Evolutionary conservation across 2,329 filamentous ascomycete genomes (phyloP), one percentile per base, ranked within the genome.

Genomic region (Pseudogymnoascus destructans): DNA sequence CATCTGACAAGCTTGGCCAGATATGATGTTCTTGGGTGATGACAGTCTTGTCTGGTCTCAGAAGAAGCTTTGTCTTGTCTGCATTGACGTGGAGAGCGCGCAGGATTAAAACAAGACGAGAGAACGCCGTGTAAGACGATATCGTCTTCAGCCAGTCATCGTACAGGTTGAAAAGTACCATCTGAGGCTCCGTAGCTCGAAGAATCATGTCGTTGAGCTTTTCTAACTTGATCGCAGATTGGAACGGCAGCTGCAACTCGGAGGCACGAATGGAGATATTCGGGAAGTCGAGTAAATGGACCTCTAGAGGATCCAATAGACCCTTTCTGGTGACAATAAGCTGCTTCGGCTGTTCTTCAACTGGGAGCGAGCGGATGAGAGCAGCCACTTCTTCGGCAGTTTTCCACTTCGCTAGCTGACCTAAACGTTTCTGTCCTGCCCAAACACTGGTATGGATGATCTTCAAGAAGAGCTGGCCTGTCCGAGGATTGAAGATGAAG

Each of bases 401-500:
- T 79, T 98, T 98, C 93, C 93, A 98, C 71, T 98, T 98, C 52
- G 93, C 93, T 64, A 98, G 75, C 72, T 98, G 93, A 64, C 95
- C 95, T 30, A 98, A 82, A 87, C 93, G 95, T 73, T 98, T 98
- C 74, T 98, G 93, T 58, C 93, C 93, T 57, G 93, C 93, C 93
- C 93, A 98, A 25, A 98, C 95, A 69, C 91, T 96, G 1, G 93
- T 98, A 73, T 98, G 95, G 64, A 98, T 98, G 66, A 98, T 97
- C 79, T 98, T 98, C 69, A 98, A 74, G 82, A 98, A 98, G 36
- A 98, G 75, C 69, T 98, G 93, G 56, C 93, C 93, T 57, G 93
- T 98, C 60, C 92, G 84, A n/a, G 95, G 93, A 71, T 98, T 98
- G 81, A 98, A 97, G 70, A 98, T 98, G 77, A 98, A 98, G 70